Evolutionary conservation across 164 flowering plant genomes (phyloP).

Genomic region (Amborella trichopoda): DNA sequence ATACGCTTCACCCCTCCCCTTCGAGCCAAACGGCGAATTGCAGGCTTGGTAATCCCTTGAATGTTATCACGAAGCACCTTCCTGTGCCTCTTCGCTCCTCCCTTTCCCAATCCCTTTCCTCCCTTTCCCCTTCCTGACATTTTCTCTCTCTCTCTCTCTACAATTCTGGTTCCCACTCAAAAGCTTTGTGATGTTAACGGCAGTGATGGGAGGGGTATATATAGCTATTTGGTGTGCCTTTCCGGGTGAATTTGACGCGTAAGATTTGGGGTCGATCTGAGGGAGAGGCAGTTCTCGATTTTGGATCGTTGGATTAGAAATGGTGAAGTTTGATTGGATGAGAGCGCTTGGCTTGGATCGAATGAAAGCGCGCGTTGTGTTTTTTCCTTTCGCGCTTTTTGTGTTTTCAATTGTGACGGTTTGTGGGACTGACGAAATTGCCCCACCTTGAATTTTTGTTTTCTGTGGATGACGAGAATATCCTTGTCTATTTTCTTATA

Average conservation of each 20-base stretch:
- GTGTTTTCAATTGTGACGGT: no score
- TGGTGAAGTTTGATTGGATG: constrained; percentile 2
- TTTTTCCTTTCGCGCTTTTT: no score
- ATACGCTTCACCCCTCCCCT: constrained; percentile 5
- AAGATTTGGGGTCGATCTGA: constrained; percentile 5
- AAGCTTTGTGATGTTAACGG: not conserved
- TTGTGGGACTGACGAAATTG: no score
- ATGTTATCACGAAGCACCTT: constrained; percentile 7
- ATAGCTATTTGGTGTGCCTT: not conserved
- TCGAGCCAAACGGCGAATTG: constrained; percentile 2
- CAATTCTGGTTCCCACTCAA: not conserved
- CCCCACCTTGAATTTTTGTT: no score
- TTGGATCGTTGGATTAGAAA: constrained; percentile 4
- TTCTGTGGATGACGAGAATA: no score
- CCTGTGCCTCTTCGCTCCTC: constrained; percentile 6
- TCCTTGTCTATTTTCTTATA: no score
- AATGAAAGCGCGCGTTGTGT: no score
- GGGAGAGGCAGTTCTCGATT: not conserved
- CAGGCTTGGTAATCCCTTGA: constrained; percentile 3
- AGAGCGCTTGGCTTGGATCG: not conserved
- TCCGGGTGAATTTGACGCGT: constrained; percentile 1
- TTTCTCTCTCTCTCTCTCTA: not conserved
- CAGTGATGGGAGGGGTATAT: not conserved
- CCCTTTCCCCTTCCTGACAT: constrained; percentile 6
- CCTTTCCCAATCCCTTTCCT: constrained; percentile 5